Evolutionary conservation across 441 rosid genomes (phyloP).

Genomic region (Erodium chrysanthum): DNA sequence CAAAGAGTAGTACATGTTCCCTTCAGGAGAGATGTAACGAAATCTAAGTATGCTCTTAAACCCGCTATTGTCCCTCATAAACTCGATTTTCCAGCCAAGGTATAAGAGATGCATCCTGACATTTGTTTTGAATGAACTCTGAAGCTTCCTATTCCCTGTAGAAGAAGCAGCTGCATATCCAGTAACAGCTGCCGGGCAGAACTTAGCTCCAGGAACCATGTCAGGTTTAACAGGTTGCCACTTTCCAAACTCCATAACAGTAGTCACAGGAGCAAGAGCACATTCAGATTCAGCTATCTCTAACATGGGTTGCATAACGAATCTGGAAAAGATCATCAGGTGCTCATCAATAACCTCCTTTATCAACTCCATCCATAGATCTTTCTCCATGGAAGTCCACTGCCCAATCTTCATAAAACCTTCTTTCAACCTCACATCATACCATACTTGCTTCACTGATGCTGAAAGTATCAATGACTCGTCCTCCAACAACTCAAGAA

Average conservation of each 20-base stretch:
- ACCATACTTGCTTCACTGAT: constrained; percentile 64
- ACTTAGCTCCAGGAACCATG: constrained; percentile 39
- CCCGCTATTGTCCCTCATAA: constrained; percentile 12
- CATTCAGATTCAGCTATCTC: constrained; percentile 11
- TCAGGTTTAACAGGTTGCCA: constrained; percentile 39
- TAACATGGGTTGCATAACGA: not conserved
- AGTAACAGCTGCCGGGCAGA: constrained; percentile 38
- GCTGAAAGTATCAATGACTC: constrained; percentile 32
- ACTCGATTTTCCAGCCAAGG: constrained; percentile 49
- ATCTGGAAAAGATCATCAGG: constrained; percentile 14
- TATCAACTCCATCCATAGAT: constrained; percentile 44
- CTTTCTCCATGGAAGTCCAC: constrained; percentile 44
- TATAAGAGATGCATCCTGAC: constrained; percentile 49
- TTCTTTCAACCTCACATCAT: constrained; percentile 42
- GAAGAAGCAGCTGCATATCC: constrained; percentile 22
- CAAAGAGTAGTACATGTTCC: constrained; percentile 44
- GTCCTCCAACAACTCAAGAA: constrained; percentile 43
- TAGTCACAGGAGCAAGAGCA: too few relatives aligned
- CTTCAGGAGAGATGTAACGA: constrained; percentile 60
- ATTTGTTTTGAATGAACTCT: constrained; percentile 12
- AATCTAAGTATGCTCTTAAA: constrained; percentile 13
- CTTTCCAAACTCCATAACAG: constrained; percentile 7
- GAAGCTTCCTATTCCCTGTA: not conserved
- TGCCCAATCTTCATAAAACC: constrained; percentile 33
- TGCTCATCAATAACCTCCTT: constrained; percentile 38